Base-by-base conservation (phyloP, 2,329 filamentous ascomycete genomes). In the Phaeosphaeria sp. region DNA sequence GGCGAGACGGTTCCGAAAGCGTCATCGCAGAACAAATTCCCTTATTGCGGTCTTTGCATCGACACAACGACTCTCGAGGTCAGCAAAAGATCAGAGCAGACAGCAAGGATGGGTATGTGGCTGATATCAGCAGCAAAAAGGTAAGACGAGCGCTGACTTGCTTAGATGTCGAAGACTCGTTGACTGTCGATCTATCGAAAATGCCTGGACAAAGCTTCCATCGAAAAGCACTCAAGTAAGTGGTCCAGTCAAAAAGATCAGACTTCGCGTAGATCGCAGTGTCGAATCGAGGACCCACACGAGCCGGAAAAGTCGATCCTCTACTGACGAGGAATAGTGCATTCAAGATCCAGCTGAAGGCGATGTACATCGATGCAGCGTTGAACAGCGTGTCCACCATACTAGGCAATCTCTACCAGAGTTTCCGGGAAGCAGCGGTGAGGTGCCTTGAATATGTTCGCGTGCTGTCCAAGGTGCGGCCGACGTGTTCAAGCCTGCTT, bases 21-120 rank as follows among this genome's bases (percentile, higher is more conserved):
- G 86, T 40, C 67, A 75, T 63, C 80, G 79, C 58, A 74, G 1
- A n/a, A 61, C 6, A 71, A 72, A n/a, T 98, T 99, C 73, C 92
- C 94, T 0, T 99, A 97, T 76, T 98, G 95, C 71, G 95, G 95
- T 40, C 86, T 87, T 43, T 76, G 87, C 17, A 92, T 99, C 66
- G 82, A 97, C 71, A 91, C 87, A 18, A 79, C 78, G 51, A 93
- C 90, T 0, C 80, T 99, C 25, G 88, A 92, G 59, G 85, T 98
- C 48, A 84, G 81, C 68, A 93, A 91, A 71, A 88, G 92, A 68
- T 81, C 84, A 46, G 83, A 86, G 30, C 81, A 84, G 49, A 77
- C 77, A 61, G 83, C 78, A 76, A 63, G 79, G 57, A 53, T 74
- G 50, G 82, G 82, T 90, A 82, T 69, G 65, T 58, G 25, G 42